Conservation (phyloP, 2,329 filamentous ascomycete species). For the Fusarium poae region DNA sequence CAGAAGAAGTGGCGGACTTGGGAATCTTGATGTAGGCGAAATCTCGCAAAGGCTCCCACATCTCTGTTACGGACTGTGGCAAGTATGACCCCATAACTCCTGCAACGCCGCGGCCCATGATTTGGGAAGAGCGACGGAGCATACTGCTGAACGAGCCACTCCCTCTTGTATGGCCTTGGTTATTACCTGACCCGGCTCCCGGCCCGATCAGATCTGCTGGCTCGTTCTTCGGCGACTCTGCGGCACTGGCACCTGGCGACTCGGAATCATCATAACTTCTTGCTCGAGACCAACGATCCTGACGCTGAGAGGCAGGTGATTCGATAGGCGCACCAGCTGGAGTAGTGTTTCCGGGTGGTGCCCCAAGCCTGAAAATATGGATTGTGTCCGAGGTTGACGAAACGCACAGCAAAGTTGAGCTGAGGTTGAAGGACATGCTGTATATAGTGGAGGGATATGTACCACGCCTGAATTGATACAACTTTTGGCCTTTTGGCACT, state of each 20-base stretch:
- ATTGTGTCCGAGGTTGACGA: slow-evolving; percentile 97
- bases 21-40: slow-evolving; percentile 98
- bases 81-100: slow-evolving; percentile 92
- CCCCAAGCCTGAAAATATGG: slow-evolving; percentile 88
- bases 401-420: slow-evolving; percentile 91
- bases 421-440: slow-evolving; percentile 98
- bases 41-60: slow-evolving; percentile 95
- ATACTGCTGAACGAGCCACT: slow-evolving; percentile 90
- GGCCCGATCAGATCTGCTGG: slow-evolving; percentile 55
- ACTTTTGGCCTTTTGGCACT: slow-evolving; percentile 88
- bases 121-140: slow-evolving; percentile 92
- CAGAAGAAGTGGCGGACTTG: slow-evolving; percentile 59
- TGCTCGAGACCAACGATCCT: slow-evolving; percentile 67
- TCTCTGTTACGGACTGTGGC: slow-evolving; percentile 93
- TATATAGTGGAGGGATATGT: slow-evolving; percentile 97
- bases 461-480: slow-evolving; percentile 95
- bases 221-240: slow-evolving; percentile 67
- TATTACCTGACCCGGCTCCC: slow-evolving; percentile 45
- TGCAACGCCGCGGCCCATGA: slow-evolving; percentile 89
- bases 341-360: slow-evolving; percentile 58
- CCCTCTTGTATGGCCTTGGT: slow-evolving; percentile 59
- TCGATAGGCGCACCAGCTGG: slow-evolving; percentile 56
- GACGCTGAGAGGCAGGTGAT: slow-evolving; percentile 57
- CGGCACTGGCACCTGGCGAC: slow-evolving; percentile 59
- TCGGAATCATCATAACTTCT: slow-evolving; percentile 64